Evolutionary conservation across 139 green algal genomes (phyloP).

Genomic region (Coelastrella sp.): DNA sequence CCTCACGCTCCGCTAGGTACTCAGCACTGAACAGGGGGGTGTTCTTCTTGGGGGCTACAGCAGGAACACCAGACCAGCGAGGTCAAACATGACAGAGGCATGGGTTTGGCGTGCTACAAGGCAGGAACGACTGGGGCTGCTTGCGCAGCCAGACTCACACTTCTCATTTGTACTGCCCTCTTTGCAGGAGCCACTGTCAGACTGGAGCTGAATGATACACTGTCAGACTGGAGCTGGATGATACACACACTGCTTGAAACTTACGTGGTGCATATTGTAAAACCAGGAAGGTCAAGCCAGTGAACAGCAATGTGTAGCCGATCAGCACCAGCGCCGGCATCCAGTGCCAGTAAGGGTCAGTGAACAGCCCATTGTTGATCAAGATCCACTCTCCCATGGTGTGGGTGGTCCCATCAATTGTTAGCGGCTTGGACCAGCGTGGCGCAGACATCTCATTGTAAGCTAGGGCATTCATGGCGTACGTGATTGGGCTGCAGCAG

Average conservation of each 20-base stretch:
- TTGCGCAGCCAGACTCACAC: no score
- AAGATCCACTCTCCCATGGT: slow-evolving; percentile 51
- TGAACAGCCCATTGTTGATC: slow-evolving; percentile 68
- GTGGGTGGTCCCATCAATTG: slow-evolving; percentile 22
- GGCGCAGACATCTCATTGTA: slow-evolving; percentile 75
- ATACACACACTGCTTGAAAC: no score
- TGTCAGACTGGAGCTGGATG: no score
- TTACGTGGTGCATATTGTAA: slow-evolving; percentile 34
- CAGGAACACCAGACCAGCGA: no score
- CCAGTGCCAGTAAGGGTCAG: slow-evolving; percentile 39
- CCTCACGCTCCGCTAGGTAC: slow-evolving; percentile 22
- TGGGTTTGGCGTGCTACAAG: no score
- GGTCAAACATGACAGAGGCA: no score
- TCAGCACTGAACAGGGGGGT: slow-evolving; percentile 25
- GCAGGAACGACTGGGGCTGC: no score
- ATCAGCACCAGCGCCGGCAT: slow-evolving; percentile 39
- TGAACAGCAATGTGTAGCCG: slow-evolving; percentile 19
- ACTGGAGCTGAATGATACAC: no score
- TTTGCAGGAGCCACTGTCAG: no score
- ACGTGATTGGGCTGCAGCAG: slow-evolving; percentile 37
- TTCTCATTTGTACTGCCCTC: no score
- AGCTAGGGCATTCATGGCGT: slow-evolving; percentile 64
- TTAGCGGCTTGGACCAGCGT: slow-evolving; percentile 52
- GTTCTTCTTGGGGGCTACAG: no score
- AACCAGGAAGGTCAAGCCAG: no score